Evolutionary conservation across 306 rosid genomes (phyloP).

Genomic region (Vigna radiata): DNA sequence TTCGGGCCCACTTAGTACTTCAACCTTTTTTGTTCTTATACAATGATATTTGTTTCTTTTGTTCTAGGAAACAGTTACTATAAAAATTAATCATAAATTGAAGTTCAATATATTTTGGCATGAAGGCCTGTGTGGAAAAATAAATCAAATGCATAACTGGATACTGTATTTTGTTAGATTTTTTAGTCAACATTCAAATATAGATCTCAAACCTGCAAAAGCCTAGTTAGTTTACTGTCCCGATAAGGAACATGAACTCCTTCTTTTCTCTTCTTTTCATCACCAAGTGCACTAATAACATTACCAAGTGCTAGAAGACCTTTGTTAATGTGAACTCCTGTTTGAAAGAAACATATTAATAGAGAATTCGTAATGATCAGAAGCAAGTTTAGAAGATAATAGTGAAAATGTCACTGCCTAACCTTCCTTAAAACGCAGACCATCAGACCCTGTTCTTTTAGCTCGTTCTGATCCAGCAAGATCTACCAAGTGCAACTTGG

Average conservation of each 20-base stretch:
- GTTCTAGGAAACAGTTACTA: not conserved
- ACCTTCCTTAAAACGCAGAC: constrained; percentile 98
- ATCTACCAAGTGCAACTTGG: constrained; percentile 95
- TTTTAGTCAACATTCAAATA: constrained; percentile 16
- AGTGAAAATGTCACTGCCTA: constrained; percentile 26
- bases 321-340: constrained; percentile 96
- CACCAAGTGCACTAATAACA: constrained; percentile 98
- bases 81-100: constrained; percentile 21
- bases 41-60: constrained; percentile 6
- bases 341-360: constrained; percentile 40
- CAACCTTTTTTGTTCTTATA: not conserved
- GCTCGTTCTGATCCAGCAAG: constrained; percentile 99
- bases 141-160: not conserved
- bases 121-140: not conserved
- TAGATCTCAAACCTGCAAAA: constrained; percentile 77
- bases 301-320: constrained; percentile 98
- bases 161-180: not conserved
- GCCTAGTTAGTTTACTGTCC: constrained; percentile 96
- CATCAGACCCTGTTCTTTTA: constrained; percentile 96
- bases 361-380: constrained; percentile 35
- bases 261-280: constrained; percentile 97
- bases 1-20: not conserved
- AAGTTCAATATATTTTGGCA: not conserved
- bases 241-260: constrained; percentile 93
- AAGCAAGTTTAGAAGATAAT: constrained; percentile 4